Base-by-base conservation (phyloP, 1,284 basidiomycete genomes). In the Peniophora sp. region DNA sequence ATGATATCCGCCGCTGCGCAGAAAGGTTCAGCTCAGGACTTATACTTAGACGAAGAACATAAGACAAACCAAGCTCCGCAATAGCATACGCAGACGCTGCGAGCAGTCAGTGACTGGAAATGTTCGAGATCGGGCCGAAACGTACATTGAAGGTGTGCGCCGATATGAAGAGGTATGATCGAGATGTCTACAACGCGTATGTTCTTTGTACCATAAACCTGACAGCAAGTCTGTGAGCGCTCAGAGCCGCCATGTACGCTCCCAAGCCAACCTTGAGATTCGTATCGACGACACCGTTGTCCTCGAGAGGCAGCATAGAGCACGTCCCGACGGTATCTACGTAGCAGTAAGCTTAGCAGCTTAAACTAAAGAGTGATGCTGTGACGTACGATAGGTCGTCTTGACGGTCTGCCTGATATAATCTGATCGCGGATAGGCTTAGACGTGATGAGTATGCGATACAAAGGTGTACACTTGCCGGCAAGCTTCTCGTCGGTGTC, bases 191-290 rank as follows among this genome's bases (percentile, higher is more conserved):
- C 57, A 17, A 63, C 58, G 12, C 60, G 55, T 16, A 78, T 52
- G 63, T 79, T 79, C 54, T 53, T 53, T 6, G 75, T 73, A 25
- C 76, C 77, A 61, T 79, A 77, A 3, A 79, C 77, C 50, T 47
- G 68, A 60, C 38, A 75, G 57, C 52, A 63, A 17, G n/a, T n/a
- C n/a, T n/a, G n/a, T n/a, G n/a, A n/a, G n/a, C n/a, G n/a, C n/a
- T n/a, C n/a, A n/a, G n/a, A n/a, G n/a, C n/a, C n/a, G n/a, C n/a
- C n/a, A n/a, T n/a, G n/a, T n/a, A n/a, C 16, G 5, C 12, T 49
- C 12, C 39, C 45, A 16, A 8, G 12, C 27, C 12, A 12, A 59
- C 65, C 58, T 61, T 56, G 16, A 55, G 34, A 17, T 52, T 50
- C 14, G 52, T 50, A 47, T 56, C 51, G 10, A 56, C 54, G 16